phyloP scores from a whole-genome alignment of 352 stramenopile genomes.

The Globisporangium uncinulatum region DNA sequence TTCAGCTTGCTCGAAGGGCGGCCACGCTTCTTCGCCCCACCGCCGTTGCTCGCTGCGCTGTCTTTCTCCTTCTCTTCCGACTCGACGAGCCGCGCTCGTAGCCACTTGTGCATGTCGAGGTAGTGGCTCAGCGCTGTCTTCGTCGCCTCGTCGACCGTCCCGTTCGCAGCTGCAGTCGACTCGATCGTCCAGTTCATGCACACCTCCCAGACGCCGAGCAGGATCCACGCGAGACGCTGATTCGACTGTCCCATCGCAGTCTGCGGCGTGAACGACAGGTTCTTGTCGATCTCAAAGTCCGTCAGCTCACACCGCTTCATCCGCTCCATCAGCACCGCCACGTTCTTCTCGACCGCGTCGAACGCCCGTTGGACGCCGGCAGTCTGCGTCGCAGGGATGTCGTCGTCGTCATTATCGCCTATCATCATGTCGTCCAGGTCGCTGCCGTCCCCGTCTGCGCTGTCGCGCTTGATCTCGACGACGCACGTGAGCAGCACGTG shows the following conservation, averaged over 20 bases:
- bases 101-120: conserved; percentile 30
- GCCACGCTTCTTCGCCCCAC: conserved; percentile 13
- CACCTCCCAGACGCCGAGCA: conserved; percentile 29
- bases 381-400: conserved; percentile 30
- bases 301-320: conserved; percentile 38
- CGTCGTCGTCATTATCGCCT: conserved; percentile 23
- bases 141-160: conserved; percentile 11
- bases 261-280: conserved; percentile 23
- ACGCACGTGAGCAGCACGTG: conserved; percentile 34
- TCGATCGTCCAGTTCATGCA: conserved; percentile 36
- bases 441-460: not conserved
- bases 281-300: conserved; percentile 50
- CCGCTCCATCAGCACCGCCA: conserved; percentile 33
- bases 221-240: conserved; percentile 18
- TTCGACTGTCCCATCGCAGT: conserved; percentile 26
- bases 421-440: conserved; percentile 28
- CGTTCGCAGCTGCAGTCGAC: not conserved
- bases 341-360: conserved; percentile 18
- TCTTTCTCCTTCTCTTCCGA: conserved; percentile 9
- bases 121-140: conserved; percentile 24
- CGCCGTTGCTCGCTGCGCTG: not conserved
- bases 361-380: conserved; percentile 15
- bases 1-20: conserved; percentile 11
- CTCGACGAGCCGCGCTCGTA: conserved; percentile 13
- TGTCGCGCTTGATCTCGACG: conserved; percentile 15